Evolutionary conservation across 495 filamentous ascomycete genomes (phyloP).

Genomic region (Tuber brumale): DNA sequence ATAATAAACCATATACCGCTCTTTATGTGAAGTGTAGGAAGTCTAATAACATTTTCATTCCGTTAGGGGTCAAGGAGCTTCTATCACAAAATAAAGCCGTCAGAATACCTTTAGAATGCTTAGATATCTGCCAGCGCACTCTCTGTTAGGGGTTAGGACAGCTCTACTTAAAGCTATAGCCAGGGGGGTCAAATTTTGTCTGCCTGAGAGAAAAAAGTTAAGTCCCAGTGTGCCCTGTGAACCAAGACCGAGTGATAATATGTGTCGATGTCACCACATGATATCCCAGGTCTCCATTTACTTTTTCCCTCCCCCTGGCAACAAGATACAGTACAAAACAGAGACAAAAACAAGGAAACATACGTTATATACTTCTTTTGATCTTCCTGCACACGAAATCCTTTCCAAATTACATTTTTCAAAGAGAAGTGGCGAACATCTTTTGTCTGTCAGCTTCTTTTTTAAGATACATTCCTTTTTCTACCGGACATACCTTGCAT

Average conservation of each 20-base stretch:
- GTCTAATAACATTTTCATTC: background rate
- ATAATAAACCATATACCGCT: background rate
- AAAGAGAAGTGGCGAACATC: background rate
- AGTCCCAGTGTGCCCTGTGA: background rate
- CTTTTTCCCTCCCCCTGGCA: background rate
- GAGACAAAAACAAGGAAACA: background rate
- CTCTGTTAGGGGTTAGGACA: background rate
- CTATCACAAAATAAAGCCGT: background rate
- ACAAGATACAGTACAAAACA: background rate
- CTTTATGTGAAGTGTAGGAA: background rate
- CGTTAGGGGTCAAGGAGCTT: background rate
- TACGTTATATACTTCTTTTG: background rate
- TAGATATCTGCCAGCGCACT: background rate
- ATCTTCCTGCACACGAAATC: background rate
- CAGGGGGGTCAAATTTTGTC: background rate
- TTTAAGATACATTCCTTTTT: slow-evolving; percentile 2
- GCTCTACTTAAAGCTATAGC: background rate
- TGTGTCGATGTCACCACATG: background rate
- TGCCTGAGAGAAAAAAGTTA: background rate
- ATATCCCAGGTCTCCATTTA: background rate
- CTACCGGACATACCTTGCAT: background rate
- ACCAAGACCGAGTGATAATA: background rate
- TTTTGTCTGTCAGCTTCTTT: background rate
- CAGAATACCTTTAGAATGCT: background rate
- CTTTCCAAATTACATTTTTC: background rate